Percentiles rank a stretch among this genome's conserved stretches.
phyloP scores from a whole-genome alignment of 2,329 filamentous ascomycete genomes.

The Sporothrix curviconia region DNA sequence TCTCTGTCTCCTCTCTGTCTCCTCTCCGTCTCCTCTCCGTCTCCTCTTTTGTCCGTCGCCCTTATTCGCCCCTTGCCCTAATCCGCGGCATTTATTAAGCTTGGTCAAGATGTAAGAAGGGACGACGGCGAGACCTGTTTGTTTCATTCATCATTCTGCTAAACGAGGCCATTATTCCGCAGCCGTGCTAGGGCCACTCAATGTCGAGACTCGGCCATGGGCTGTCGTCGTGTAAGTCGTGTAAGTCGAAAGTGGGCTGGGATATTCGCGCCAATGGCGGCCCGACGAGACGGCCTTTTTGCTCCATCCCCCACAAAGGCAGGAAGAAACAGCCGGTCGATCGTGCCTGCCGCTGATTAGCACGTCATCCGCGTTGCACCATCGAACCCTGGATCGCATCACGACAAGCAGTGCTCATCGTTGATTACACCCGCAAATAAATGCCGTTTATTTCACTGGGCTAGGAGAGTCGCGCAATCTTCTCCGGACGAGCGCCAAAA shows the following conservation, averaged over 20 bases:
- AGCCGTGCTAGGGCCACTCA: not conserved
- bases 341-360: no score
- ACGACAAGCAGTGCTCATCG: not conserved
- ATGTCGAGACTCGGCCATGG: not conserved
- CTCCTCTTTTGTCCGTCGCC: not conserved
- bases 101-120: not conserved
- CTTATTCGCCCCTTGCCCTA: not conserved
- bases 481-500: no score
- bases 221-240: conserved; percentile 4
- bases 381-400: not conserved
- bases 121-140: not conserved
- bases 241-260: not conserved
- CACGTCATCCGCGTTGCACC: conserved; percentile 1
- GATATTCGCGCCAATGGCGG: not conserved
- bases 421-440: no score
- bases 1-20: no score
- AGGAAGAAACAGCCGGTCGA: no score
- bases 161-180: not conserved
- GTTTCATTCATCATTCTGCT: no score
- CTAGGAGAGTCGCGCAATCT: not conserved
- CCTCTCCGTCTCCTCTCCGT: no score
- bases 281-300: no score
- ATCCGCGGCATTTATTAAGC: not conserved
- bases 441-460: no score
- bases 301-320: no score